These are phyloP conservation scores for Pseudophaeomoniella oleicola DNA, from an alignment of 2,329 filamentous ascomycete genomes.

Conservation along the genomic window DNA sequence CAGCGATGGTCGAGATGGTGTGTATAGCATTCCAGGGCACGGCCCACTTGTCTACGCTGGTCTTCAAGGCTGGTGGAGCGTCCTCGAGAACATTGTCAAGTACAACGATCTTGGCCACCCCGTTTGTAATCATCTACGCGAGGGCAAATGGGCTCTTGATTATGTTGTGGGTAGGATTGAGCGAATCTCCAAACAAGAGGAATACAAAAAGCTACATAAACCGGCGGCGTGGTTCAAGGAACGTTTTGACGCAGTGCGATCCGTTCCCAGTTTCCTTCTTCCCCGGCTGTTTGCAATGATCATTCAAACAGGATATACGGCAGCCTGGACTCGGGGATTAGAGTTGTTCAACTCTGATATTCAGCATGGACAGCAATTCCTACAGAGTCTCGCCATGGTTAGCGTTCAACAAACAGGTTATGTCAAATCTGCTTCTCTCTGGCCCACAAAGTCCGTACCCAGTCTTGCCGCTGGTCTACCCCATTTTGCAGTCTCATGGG, in stretches of 20 bases:
- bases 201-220: constrained; percentile 47
- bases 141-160: constrained; percentile 85
- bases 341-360: constrained; percentile 67
- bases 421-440: constrained; percentile 80
- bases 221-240: constrained; percentile 67
- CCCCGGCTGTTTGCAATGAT: constrained; percentile 89
- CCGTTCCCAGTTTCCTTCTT: constrained; percentile 74
- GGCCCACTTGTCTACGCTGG: constrained; percentile 86
- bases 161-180: constrained; percentile 71
- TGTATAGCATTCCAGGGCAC: constrained; percentile 71
- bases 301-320: constrained; percentile 73
- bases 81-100: constrained; percentile 67
- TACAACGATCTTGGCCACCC: constrained; percentile 89
- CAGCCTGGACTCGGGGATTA: constrained; percentile 64
- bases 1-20: constrained; percentile 68
- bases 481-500: constrained; percentile 89
- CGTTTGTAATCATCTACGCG: constrained; percentile 78
- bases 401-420: constrained; percentile 82
- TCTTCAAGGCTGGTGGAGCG: constrained; percentile 97
- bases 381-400: constrained; percentile 79
- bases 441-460: constrained; percentile 70
- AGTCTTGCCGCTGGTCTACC: constrained; percentile 84
- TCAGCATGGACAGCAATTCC: constrained; percentile 69
- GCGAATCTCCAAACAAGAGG: constrained; percentile 48
- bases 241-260: constrained; percentile 72